Conservation (phyloP, 345 rosid genomes). For the Theobroma cacao region DNA sequence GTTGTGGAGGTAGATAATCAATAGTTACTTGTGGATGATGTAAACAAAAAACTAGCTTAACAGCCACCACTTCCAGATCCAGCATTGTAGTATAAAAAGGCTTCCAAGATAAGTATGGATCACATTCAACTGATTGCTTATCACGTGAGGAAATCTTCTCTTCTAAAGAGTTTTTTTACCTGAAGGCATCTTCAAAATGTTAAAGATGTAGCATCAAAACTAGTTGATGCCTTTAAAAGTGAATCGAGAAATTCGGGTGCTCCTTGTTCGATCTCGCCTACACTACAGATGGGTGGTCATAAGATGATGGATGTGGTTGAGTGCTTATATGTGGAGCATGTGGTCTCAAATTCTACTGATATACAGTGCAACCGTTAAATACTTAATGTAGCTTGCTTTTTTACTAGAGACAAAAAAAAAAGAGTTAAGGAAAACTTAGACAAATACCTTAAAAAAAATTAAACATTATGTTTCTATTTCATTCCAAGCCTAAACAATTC, state of each 20-base stretch:
- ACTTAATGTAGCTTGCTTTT: too few species aligned
- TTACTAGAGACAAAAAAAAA: too few species aligned
- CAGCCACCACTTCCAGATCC: constrained; percentile 23
- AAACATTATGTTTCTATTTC: too few species aligned
- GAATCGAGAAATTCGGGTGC: constrained; percentile 11
- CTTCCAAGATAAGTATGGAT: constrained; percentile 17
- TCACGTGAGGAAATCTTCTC: constrained; percentile 14
- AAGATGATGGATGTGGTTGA: constrained; percentile 16
- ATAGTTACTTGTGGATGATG: constrained; percentile 22
- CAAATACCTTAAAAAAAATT: too few species aligned
- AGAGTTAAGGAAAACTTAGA: too few species aligned
- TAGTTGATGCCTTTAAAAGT: constrained; percentile 10
- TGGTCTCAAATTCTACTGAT: constrained; percentile 9
- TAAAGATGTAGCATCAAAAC: constrained; percentile 6
- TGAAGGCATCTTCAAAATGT: constrained; percentile 13
- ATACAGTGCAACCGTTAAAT: constrained; percentile 17
- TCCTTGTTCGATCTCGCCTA: constrained; percentile 13
- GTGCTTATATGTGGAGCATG: constrained; percentile 22
- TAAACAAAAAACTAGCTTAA: constrained; percentile 23
- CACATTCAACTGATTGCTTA: constrained; percentile 20
- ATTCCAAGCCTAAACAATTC: too few species aligned
- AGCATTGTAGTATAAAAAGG: constrained; percentile 16
- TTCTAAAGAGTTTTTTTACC: constrained; percentile 22
- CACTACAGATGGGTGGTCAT: constrained; percentile 27
- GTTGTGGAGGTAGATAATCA: constrained; percentile 19